These are phyloP conservation scores for Penicillium pancosmium DNA, from an alignment of 495 filamentous ascomycete species.

Conservation along the genomic window DNA sequence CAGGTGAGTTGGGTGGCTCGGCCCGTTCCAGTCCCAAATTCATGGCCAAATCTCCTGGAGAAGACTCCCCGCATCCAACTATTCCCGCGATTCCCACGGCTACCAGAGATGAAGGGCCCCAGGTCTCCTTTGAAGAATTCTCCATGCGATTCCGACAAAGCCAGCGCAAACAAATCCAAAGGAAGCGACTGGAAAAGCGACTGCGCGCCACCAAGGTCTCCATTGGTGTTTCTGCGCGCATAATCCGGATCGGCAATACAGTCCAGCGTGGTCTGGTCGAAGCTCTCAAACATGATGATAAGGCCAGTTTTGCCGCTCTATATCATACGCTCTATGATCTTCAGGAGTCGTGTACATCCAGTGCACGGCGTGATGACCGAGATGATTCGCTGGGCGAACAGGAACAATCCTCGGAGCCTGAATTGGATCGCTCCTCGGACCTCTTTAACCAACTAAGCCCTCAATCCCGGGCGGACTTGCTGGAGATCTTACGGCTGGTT, in stretches of 20 bases:
- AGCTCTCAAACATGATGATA: slow-evolving; percentile 85
- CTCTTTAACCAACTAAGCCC: slow-evolving; percentile 82
- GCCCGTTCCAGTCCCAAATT: slow-evolving; percentile 40
- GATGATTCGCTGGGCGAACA: slow-evolving; percentile 47
- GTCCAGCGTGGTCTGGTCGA: slow-evolving; percentile 85
- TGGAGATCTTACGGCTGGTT: slow-evolving; percentile 79
- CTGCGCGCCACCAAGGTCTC: slow-evolving; percentile 58
- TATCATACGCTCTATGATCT: slow-evolving; percentile 91
- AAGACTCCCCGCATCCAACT: slow-evolving; percentile 18
- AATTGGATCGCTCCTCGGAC: slow-evolving; percentile 54
- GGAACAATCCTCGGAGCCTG: slow-evolving; percentile 31
- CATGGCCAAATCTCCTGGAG: slow-evolving; percentile 25
- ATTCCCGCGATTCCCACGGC: slow-evolving; percentile 14
- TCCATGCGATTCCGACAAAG: slow-evolving; percentile 44
- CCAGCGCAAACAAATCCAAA: slow-evolving; percentile 46
- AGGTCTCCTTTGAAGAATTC: slow-evolving; percentile 49
- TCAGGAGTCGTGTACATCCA: slow-evolving; percentile 78
- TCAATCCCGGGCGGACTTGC: slow-evolving; percentile 70
- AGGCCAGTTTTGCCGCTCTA: slow-evolving; percentile 80
- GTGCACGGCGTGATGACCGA: slow-evolving; percentile 45
- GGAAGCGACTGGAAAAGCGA: slow-evolving; percentile 44
- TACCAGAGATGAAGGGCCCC: slow-evolving; percentile 27
- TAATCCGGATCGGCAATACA: slow-evolving; percentile 75
- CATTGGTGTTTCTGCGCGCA: slow-evolving; percentile 76
- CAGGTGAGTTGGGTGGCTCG: slow-evolving; percentile 49